These are phyloP conservation scores for Russula lepida DNA, from an alignment of 768 basidiomycete genomes.

Conservation along the genomic window DNA sequence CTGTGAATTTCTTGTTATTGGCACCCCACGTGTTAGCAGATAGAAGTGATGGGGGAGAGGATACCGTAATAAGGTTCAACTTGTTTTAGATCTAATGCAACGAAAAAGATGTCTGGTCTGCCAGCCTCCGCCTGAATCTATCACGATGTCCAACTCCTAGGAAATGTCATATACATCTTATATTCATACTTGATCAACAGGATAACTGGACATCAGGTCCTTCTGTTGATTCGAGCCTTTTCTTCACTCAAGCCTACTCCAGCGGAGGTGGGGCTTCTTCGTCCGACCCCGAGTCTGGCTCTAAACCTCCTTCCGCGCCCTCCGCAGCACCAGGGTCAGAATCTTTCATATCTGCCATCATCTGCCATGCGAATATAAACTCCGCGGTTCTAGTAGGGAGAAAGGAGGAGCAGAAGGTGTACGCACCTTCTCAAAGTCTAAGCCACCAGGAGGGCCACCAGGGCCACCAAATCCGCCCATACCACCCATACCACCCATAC, in stretches of 20 bases:
- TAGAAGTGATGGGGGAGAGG: not conserved
- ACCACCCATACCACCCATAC: not conserved
- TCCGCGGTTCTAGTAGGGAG: not conserved
- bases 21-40: not conserved
- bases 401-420: not conserved
- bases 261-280: slow-evolving; percentile 65
- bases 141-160: not conserved
- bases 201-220: not conserved
- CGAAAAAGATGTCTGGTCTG: not conserved
- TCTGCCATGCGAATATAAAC: slow-evolving; percentile 24
- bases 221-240: not conserved
- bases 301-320: no score
- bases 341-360: slow-evolving; percentile 35
- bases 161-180: not conserved
- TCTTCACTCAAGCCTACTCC: slow-evolving; percentile 32
- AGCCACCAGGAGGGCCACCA: slow-evolving; percentile 20
- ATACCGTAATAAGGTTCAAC: not conserved
- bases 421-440: slow-evolving; percentile 60
- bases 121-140: not conserved
- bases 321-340: slow-evolving; percentile 17
- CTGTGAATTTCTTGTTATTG: not conserved
- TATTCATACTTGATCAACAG: not conserved
- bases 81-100: not conserved
- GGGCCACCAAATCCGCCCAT: slow-evolving; percentile 29
- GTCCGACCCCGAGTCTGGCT: slow-evolving; percentile 34